These are phyloP conservation scores for Colletotrichum agaves DNA, from an alignment of 2,329 filamentous ascomycete species.

Conservation along the genomic window DNA sequence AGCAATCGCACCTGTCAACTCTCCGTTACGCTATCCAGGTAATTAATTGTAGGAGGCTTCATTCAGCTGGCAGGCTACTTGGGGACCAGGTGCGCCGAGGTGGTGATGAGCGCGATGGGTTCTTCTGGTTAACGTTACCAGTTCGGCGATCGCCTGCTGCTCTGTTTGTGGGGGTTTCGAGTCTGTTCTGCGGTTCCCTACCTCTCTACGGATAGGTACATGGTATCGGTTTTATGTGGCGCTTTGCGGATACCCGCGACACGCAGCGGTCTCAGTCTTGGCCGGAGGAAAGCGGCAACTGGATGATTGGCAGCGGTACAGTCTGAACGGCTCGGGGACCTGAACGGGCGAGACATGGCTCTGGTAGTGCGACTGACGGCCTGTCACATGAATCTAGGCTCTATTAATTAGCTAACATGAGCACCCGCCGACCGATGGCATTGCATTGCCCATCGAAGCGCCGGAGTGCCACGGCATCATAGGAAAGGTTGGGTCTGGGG, in stretches of 20 bases:
- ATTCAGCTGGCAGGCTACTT: not conserved
- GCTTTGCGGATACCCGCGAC: constrained; percentile 25
- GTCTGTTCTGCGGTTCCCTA: not conserved
- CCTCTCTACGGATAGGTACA: too few relatives aligned
- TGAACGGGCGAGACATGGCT: constrained; percentile 17
- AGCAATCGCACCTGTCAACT: not conserved
- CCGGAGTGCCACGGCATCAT: not conserved
- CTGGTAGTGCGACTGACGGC: constrained; percentile 22
- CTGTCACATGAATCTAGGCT: not conserved
- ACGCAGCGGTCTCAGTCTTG: constrained; percentile 29
- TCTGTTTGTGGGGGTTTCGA: not conserved
- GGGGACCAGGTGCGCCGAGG: not conserved
- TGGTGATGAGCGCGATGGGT: not conserved
- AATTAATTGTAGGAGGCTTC: not conserved
- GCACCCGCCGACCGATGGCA: not conserved
- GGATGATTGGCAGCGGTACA: constrained; percentile 30
- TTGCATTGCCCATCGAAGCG: not conserved
- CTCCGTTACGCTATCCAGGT: not conserved
- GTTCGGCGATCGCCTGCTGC: constrained; percentile 15
- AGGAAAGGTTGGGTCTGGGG: not conserved
- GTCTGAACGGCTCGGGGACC: not conserved
- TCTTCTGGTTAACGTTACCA: constrained; percentile 15
- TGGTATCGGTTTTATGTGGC: constrained; percentile 1
- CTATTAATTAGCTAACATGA: too few relatives aligned
- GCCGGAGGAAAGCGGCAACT: constrained; percentile 33